A percentile compares a stretch with the other conserved stretches of the same genome.
These are phyloP conservation scores for Rubia occidens DNA, from an alignment of 305 asterid species.

Conservation along the genomic window DNA sequence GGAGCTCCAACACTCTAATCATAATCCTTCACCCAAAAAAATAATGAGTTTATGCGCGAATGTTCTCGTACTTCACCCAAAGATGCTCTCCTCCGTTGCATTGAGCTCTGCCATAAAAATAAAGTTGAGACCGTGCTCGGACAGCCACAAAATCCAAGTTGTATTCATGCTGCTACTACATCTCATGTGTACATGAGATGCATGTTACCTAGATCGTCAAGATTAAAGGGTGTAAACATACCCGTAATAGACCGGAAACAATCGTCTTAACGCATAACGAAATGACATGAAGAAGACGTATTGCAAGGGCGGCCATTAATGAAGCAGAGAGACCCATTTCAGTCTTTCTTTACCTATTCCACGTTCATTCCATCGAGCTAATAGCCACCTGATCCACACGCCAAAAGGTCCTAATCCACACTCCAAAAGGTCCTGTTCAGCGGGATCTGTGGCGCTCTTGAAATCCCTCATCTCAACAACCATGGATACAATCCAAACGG, in stretches of 20 bases:
- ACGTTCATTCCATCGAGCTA: slow-evolving; percentile 71
- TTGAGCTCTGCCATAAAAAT: slow-evolving; percentile 71
- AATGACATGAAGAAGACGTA: slow-evolving; percentile 13
- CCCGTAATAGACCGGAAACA: no score
- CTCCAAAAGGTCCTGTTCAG: slow-evolving; percentile 83
- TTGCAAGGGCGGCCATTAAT: slow-evolving; percentile 75
- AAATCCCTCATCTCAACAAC: slow-evolving; percentile 35
- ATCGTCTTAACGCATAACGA: no score
- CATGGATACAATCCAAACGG: slow-evolving; percentile 44
- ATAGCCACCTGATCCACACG: slow-evolving; percentile 76
- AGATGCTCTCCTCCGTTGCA: slow-evolving; percentile 64
- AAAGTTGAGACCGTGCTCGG: slow-evolving; percentile 86
- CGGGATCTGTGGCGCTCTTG: slow-evolving; percentile 32
- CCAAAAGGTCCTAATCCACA: no score
- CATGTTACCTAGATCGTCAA: slow-evolving; percentile 32
- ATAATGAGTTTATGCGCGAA: slow-evolving; percentile 53
- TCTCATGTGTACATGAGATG: slow-evolving; percentile 28
- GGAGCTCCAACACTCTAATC: no score
- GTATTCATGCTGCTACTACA: slow-evolving; percentile 53
- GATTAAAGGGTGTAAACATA: no score
- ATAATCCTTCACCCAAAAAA: slow-evolving; percentile 44
- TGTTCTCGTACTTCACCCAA: slow-evolving; percentile 70
- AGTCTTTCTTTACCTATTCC: slow-evolving; percentile 48
- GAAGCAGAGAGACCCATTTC: slow-evolving; percentile 85
- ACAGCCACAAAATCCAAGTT: slow-evolving; percentile 75